Base-by-base conservation (phyloP, 306 rosid species). In the Sechiopsis laciniata region DNA sequence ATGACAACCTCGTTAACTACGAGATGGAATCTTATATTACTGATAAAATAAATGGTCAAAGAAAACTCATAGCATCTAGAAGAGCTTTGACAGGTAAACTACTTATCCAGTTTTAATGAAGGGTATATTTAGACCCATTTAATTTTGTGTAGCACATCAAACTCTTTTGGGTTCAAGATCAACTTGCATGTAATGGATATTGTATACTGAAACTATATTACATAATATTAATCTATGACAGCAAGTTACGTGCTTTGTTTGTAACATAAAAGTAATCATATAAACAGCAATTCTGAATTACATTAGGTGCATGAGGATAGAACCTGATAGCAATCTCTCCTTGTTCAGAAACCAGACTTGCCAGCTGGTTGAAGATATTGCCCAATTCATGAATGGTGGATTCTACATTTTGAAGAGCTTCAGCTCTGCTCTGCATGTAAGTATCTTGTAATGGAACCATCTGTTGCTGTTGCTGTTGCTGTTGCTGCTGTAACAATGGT, bases 391-490 rank as follows among this genome's bases (percentile, higher is more conserved):
- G 97, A 79, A 95, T 91, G 58, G 97, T 95, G 76, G 97, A 95
- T 84, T 95, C 97, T 32, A 89, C 96, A 82, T 91, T 95, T 75
- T 91, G 99, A 82, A 95, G 88, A 77, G 99, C 96, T 84, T 91
- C 97, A 83, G 97, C 96, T 79, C 97, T 83, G 87, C 96, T 95
- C 82, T 95, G 99, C 96, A 91, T 91, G 90, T 85, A 91, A 77
- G 84, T 85, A 71, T 91, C 99, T 85, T 91, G 99, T 85, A 91
- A 81, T 0, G 97, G 96, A 79, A 85, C 97, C 78, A 88, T 13
- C 80, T 95, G 84, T 55, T 94, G 96, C 52, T 90, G 90, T 20
- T 88, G 90, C 50, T 92, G 29, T 26, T 26, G 96, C 8, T 88
- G n/a, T n/a, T n/a, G 92, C 32, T 84, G 85, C 16, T 83, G 88